Base-by-base conservation (phyloP, 164 flowering plant genomes). In the Berberis vulgaris region DNA sequence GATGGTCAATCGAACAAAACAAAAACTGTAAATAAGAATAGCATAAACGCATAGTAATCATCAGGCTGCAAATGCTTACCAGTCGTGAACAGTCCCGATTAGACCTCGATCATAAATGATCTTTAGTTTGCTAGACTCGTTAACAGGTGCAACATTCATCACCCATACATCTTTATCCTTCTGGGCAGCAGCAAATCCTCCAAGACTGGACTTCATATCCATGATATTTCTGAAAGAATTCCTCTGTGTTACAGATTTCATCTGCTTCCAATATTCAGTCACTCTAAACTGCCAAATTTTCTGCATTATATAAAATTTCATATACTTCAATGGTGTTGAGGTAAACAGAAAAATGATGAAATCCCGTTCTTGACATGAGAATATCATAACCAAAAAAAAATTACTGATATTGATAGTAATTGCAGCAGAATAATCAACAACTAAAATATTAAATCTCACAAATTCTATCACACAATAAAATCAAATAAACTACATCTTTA, bases 161-260 rank as follows among this genome's bases (percentile, higher is more conserved):
- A 89, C 96, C 96, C 96, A 89, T 4, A 85, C 88, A 76, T 87
- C 87, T 70, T 75, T 82, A 67, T 84, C 84, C 53, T 72, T 83
- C 10, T 86, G 83, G 40, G 93, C 87, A 73, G 91, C 86, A 45
- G 86, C 89, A 77, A 89, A 89, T 5, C 93, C 87, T 47, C 96
- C 93, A 43, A 86, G 82, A 65, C 85, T 83, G 45, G 96, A 83
- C 71, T 85, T 80, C 93, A 89, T 84, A 67, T 89, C 93, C 96
- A 89, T 83, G 57, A 89, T 71, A 77, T 89, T 89, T 78, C 96
- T 84, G 59, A 89, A 66, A 49, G 84, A 76, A 67, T 81, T 74
- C 61, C 63, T 81, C 62, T 67, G 75, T 42, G 79, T 38, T 26
- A 82, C 78, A 69, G 81, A 67, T 73, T 77, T 80, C 93, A 87